Evolutionary conservation across 768 basidiomycete genomes (phyloP), one percentile per base, ranked within the genome.

Genomic region (Ramaria sp.): DNA sequence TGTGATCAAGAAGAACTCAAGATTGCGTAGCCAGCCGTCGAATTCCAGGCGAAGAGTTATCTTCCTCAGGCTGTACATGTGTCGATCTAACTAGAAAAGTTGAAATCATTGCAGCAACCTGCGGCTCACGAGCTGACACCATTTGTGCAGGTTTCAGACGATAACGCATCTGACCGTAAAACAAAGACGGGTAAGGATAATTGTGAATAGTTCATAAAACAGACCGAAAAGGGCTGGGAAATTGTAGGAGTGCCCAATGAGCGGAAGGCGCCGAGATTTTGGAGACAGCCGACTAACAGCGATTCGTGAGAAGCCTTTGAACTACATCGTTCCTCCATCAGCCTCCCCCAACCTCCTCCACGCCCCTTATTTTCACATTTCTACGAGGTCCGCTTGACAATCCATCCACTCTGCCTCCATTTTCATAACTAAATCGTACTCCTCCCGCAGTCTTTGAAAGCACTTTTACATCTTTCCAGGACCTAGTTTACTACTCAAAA

Each of bases 401-500:
- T 37, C 13, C 34, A 37, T 11, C 34, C 34, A 10, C 34, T 37
- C 34, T 37, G 9, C 13, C 4, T 37, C 9, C 34, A 34, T 11
- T 34, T 34, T 11, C 33, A 11, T 15, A 7, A 42, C 41, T 42
- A 42, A 42, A 17, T 7, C 20, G 11, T 19, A 6, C 2, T 9
- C 7, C 42, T 43, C 4, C 33, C 34, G 20, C 51, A 52, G 51
- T 22, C 51, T 52, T 33, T 37, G 33, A 38, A 52, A 38, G 51
- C 51, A 34, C 51, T 12, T 13, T 33, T 30, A 1, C 27, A 20
- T 51, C 50, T 51, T 33, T 52, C 34, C 51, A 52, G 27, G 37
- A n/a, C 51, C 19, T 39, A 13, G 20, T 19, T 39, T 52, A 34
- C 34, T 52, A 17, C 48, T 33, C 34, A 62, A 57, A 43, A 66